Percentiles rank a stretch among this genome's conserved stretches.
Evolutionary conservation across 208 protist species (phyloP).

Genomic region (Trypanosoma vivax): DNA sequence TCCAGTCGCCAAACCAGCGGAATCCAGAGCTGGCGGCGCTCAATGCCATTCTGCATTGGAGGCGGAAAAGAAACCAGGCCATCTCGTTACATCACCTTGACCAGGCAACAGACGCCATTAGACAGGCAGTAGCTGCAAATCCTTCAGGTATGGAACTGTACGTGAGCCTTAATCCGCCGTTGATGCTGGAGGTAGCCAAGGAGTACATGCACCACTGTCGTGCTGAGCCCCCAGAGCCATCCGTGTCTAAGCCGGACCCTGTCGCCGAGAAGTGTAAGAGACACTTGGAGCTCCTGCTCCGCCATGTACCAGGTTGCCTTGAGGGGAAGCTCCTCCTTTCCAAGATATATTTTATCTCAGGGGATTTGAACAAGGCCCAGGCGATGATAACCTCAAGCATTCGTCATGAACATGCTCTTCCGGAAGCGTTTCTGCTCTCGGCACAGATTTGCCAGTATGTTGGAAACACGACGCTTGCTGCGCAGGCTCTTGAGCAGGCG

Average conservation of each 20-base stretch:
- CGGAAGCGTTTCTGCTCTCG: constrained; percentile 84
- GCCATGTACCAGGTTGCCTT: constrained; percentile 79
- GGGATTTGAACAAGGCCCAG: constrained; percentile 72
- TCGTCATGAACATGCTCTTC: constrained; percentile 60
- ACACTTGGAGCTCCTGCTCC: constrained; percentile 74
- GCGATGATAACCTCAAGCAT: constrained; percentile 56
- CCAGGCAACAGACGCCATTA: constrained; percentile 71
- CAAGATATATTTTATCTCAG: constrained; percentile 71
- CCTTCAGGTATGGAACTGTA: constrained; percentile 53
- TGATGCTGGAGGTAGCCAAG: constrained; percentile 77
- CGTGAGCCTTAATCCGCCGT: constrained; percentile 60
- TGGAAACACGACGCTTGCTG: constrained; percentile 73
- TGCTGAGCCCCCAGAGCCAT: constrained; percentile 80
- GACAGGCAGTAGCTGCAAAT: constrained; percentile 36
- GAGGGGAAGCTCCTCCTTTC: constrained; percentile 86
- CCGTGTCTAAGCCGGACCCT: constrained; percentile 46
- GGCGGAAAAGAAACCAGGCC: constrained; percentile 50
- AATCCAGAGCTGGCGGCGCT: constrained; percentile 77
- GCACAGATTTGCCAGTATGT: constrained; percentile 87
- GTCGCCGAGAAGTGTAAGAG: constrained; percentile 55
- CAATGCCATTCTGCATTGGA: constrained; percentile 74
- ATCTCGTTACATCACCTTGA: constrained; percentile 59
- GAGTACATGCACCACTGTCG: constrained; percentile 85
- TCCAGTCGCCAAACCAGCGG: constrained; percentile 66
- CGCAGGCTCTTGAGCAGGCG: constrained; percentile 84